phyloP scores from a whole-genome alignment of 163 green algal species.

The Chlamydomonas reinhardtii region DNA sequence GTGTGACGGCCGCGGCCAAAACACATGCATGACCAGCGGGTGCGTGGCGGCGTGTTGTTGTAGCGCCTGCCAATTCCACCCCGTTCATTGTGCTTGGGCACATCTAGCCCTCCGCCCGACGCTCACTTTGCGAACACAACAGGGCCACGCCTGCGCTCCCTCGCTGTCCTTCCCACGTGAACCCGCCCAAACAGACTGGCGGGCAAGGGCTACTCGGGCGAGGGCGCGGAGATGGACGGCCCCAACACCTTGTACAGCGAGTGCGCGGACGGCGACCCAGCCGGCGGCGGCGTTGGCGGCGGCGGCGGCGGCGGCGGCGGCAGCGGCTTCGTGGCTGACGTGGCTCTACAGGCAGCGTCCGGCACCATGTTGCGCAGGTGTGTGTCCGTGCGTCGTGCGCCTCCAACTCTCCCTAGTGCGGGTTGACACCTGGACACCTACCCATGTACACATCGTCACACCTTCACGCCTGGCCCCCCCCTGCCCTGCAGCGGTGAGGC shows the following conservation, averaged over 20 bases:
- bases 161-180: too few species aligned
- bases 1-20: constrained; percentile 7
- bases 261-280: constrained; percentile 10
- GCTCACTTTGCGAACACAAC: too few species aligned
- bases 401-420: too few species aligned
- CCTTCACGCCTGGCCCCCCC: too few species aligned
- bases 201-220: constrained; percentile 9
- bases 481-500: background rate
- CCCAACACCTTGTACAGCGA: constrained; percentile 48
- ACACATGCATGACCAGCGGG: background rate
- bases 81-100: background rate
- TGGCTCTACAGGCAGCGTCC: background rate
- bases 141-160: too few species aligned
- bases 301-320: background rate
- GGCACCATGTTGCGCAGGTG: constrained; percentile 3
- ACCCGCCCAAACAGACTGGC: background rate
- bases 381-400: too few species aligned
- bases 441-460: too few species aligned
- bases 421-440: too few species aligned
- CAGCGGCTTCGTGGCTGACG: background rate
- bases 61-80: too few species aligned
- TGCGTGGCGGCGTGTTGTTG: background rate
- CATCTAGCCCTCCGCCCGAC: background rate
- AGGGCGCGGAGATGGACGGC: background rate
- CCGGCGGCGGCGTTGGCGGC: background rate